These are phyloP conservation scores for Haberlea rhodopensis DNA, from an alignment of 257 asterid genomes.

Conservation along the genomic window DNA sequence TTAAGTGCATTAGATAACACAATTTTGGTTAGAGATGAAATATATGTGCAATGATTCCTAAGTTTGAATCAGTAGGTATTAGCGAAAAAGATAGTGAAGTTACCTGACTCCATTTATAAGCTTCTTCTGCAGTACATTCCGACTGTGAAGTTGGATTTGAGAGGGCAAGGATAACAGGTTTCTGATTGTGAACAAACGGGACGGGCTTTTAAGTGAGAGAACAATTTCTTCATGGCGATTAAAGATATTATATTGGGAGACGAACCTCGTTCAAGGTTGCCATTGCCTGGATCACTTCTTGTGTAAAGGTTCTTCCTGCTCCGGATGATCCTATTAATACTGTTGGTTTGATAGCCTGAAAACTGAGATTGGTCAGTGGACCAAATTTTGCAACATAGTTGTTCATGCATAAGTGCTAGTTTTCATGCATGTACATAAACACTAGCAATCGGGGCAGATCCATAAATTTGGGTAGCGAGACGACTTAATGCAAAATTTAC, in stretches of 20 bases:
- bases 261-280: conserved; percentile 66
- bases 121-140: conserved; percentile 92
- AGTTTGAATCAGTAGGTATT: neutral
- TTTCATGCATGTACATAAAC: neutral
- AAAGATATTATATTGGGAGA: neutral
- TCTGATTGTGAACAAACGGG: conserved; percentile 39
- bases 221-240: neutral
- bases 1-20: conserved; percentile 16
- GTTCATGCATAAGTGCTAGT: neutral
- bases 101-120: conserved; percentile 86
- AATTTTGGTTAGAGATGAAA: neutral
- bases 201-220: neutral
- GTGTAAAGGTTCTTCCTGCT: conserved; percentile 85
- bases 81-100: neutral
- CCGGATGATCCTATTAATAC: conserved; percentile 92
- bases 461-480: neutral
- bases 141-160: conserved; percentile 97
- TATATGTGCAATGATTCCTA: too few species aligned
- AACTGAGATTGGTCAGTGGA: conserved; percentile 20
- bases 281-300: conserved; percentile 80
- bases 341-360: conserved; percentile 80
- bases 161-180: conserved; percentile 80
- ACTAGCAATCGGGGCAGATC: neutral
- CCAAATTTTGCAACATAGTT: neutral
- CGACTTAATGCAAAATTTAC: neutral